Percentiles rank a stretch among this genome's conserved stretches.
phyloP scores from a whole-genome alignment of 805 yeast genomes.

The Metschnikowia anglica region DNA sequence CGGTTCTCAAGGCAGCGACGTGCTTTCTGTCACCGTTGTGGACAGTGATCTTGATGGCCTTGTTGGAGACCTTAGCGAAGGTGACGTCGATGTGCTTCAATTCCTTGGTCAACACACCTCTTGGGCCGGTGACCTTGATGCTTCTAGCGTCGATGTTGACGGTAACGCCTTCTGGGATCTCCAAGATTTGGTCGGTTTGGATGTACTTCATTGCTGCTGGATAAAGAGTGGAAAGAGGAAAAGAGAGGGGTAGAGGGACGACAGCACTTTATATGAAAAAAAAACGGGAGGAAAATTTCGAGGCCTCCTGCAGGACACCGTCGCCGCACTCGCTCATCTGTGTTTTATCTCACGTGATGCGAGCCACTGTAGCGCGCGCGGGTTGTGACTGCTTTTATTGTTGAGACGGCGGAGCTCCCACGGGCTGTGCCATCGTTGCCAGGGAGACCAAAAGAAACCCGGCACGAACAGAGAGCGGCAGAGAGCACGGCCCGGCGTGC shows the following conservation, averaged over 20 bases:
- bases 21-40: slow-evolving; percentile 99
- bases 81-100: slow-evolving; percentile 94
- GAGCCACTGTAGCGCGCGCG: neutral
- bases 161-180: slow-evolving; percentile 88
- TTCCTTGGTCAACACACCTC: slow-evolving; percentile 90
- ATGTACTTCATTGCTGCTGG: slow-evolving; percentile 67
- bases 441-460: no score
- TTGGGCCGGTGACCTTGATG: slow-evolving; percentile 93
- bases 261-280: slow-evolving; percentile 1
- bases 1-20: slow-evolving; percentile 99
- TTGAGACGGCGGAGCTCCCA: no score
- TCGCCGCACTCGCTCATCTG: neutral
- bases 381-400: neutral
- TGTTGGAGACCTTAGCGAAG: slow-evolving; percentile 73
- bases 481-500: no score
- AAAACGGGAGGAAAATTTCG: neutral
- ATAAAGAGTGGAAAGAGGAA: slow-evolving; percentile 2
- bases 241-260: neutral
- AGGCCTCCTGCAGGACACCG: neutral
- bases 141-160: slow-evolving; percentile 88
- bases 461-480: no score
- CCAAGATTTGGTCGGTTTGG: slow-evolving; percentile 81
- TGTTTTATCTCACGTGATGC: slow-evolving; percentile 1
- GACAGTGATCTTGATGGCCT: slow-evolving; percentile 81
- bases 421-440: no score